Conservation (phyloP, 345 rosid genomes). For the Euphorbia lathyris region DNA sequence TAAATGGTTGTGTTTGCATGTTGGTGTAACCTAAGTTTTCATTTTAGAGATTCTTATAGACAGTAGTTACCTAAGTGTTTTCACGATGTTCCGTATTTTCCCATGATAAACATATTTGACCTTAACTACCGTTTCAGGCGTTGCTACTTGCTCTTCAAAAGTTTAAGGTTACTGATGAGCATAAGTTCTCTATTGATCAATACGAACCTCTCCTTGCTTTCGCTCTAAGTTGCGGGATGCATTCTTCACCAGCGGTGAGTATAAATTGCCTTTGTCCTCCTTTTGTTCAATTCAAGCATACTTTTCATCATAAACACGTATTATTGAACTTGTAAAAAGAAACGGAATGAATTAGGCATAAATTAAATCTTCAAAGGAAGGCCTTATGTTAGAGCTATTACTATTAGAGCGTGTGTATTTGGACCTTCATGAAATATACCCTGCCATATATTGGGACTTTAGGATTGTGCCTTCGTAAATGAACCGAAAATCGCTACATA, state of each 20-base stretch:
- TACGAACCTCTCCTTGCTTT: slow-evolving; percentile 59
- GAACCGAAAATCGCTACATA: not conserved
- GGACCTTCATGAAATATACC: not conserved
- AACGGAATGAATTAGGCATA: not conserved
- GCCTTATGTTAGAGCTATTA: not conserved
- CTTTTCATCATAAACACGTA: not conserved
- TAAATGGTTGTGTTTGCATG: not conserved
- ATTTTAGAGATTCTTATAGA: slow-evolving; percentile 3
- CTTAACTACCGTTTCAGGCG: slow-evolving; percentile 35
- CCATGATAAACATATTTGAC: not conserved
- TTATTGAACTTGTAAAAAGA: not conserved
- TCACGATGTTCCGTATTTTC: slow-evolving; percentile 3
- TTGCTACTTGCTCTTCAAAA: slow-evolving; percentile 52
- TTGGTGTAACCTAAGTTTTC: not conserved
- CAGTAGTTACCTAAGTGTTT: not conserved
- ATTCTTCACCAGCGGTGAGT: slow-evolving; percentile 74
- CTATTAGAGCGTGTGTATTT: not conserved
- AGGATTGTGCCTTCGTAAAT: not conserved
- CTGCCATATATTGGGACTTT: not conserved
- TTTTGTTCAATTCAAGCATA: not conserved
- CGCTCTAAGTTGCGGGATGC: slow-evolving; percentile 55
- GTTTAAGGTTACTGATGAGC: slow-evolving; percentile 48
- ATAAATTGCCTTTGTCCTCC: slow-evolving; percentile 3
- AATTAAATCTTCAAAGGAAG: not conserved
- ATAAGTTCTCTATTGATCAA: slow-evolving; percentile 45